A percentile compares a stretch with the other conserved stretches of the same genome.
phyloP scores from a whole-genome alignment of 2,329 filamentous ascomycete species.

The Ambrosiella cleistominuta region DNA sequence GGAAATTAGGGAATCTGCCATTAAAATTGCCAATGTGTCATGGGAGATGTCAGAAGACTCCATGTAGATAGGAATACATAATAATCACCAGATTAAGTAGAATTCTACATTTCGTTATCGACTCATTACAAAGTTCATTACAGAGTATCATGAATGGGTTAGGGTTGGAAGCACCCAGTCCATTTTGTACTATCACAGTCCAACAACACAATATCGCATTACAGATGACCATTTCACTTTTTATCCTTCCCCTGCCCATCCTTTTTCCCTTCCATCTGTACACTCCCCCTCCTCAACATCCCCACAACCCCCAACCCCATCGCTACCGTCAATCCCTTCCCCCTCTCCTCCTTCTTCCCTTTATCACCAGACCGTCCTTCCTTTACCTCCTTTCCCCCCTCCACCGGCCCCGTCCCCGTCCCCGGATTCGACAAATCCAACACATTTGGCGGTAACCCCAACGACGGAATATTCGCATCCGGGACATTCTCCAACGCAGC shows the following conservation, averaged over 20 bases:
- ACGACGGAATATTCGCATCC: slow-evolving; percentile 39
- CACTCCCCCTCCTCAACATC: slow-evolving; percentile 31
- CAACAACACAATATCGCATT: no score
- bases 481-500: slow-evolving; percentile 25
- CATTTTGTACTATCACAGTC: no score
- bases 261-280: slow-evolving; percentile 23
- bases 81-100: no score
- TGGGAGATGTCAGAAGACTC: no score
- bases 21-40: no score
- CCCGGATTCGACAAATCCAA: slow-evolving; percentile 19
- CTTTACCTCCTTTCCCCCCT: not conserved
- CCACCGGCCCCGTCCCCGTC: slow-evolving; percentile 15
- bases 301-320: slow-evolving; percentile 19
- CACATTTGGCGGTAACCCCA: slow-evolving; percentile 41
- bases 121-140: no score
- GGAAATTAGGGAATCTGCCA: no score
- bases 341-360: slow-evolving; percentile 16
- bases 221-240: no score
- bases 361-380: slow-evolving; percentile 16
- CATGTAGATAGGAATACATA: no score
- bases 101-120: no score
- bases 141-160: no score
- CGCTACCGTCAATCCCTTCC: slow-evolving; percentile 23
- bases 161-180: no score
- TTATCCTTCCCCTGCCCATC: not conserved